phyloP scores from a whole-genome alignment of 1,284 basidiomycete species.

The Rhodotorula sp. region DNA sequence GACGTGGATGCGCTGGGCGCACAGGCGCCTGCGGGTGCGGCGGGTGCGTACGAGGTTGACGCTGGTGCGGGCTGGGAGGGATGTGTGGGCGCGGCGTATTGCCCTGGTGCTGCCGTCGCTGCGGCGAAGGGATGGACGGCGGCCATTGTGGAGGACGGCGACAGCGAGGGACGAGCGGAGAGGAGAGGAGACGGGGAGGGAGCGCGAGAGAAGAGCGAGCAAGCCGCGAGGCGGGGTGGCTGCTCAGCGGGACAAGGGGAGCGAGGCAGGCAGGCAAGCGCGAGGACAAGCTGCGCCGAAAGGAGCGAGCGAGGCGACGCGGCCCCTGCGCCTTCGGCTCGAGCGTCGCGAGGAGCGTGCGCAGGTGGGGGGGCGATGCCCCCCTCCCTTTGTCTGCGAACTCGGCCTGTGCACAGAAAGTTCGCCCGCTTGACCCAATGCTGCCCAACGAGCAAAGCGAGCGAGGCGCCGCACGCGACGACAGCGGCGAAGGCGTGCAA shows the following conservation, averaged over 20 bases:
- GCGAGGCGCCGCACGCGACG: no score
- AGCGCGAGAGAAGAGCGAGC: constrained; percentile 1
- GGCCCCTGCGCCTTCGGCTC: background rate
- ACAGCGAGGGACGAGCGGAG: background rate
- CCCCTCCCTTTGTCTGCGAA: background rate
- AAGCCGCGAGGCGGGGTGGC: background rate
- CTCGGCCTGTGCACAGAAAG: no score
- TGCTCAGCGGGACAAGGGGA: background rate
- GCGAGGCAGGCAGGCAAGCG: no score
- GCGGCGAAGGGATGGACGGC: background rate
- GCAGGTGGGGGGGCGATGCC: background rate
- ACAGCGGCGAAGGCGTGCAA: no score
- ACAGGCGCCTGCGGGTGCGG: background rate
- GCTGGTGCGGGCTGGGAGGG: background rate
- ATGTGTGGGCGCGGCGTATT: background rate
- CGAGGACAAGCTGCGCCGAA: background rate
- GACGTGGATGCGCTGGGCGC: background rate
- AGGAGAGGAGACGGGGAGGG: background rate
- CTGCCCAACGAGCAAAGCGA: background rate
- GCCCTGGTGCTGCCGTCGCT: background rate
- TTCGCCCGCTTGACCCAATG: background rate
- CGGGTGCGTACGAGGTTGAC: background rate
- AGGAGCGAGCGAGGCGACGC: background rate
- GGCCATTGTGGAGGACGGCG: background rate
- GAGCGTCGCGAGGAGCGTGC: background rate